Base-by-base conservation (phyloP, 1,139 yeast species). In the Yamadazyma friedrichii region DNA sequence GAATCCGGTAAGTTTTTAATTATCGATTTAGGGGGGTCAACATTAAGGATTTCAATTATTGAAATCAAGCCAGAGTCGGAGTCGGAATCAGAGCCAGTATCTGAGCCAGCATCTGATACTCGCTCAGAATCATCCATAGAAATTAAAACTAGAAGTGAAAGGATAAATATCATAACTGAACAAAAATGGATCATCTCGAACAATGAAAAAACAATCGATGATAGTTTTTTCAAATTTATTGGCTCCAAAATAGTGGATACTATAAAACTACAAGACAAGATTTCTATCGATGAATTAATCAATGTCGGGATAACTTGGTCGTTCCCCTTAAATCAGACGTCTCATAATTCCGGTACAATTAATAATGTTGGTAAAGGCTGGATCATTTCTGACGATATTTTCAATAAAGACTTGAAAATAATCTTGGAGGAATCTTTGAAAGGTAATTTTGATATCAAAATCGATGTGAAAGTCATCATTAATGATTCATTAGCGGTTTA, bases 231-330 rank as follows among this genome's bases (percentile, higher is more conserved):
- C 57, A 54, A 55, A 34, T 62, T 61, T 55, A 64, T 77, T 22
- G 74, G 70, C 4, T 47, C 52, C 11, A 63, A 64, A 37, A 64
- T 74, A 25, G 39, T 46, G 9, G 66, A 65, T 31, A 62, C 66
- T 12, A 50, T 75, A 15, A 31, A 44, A 2, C 36, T 42, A 13
- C 76, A 72, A 51, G 20, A 42, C 11, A 52, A 61, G 10, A 54
- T 68, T 12, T 44, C 33, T 4, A 3, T 42, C 15, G 47, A 47
- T 11, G 42, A 45, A 3, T 34, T 46, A 2, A 64, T 77, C 26
- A 61, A 62, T 28, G 62, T 74, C 3, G 82, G 82, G 3, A 60
- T 78, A 35, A 70, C 80, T n/a, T 78, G 84, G 83, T 74, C 81
- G 4, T 79, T 79, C 53, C 82, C 84, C 0, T 61, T 79, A 38